Evolutionary conservation across 2,329 filamentous ascomycete species (phyloP).

Genomic region (Calonectria honghensis): DNA sequence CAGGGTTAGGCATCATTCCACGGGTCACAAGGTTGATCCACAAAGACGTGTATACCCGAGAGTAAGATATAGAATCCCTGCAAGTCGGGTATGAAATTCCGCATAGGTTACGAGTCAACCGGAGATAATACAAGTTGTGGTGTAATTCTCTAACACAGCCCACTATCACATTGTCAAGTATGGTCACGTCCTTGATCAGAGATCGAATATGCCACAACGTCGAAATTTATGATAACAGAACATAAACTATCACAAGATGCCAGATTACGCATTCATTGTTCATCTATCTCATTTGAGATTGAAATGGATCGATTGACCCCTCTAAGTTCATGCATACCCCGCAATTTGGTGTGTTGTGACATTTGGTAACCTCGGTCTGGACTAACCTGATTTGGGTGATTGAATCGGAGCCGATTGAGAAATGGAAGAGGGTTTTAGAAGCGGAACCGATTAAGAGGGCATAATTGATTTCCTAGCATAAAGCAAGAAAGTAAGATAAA

Average conservation of each 20-base stretch:
- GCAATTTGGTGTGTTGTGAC: background rate
- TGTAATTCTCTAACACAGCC: background rate
- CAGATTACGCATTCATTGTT: background rate
- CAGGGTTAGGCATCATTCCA: conserved; percentile 11
- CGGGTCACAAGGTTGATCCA: conserved; percentile 11
- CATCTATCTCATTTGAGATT: background rate
- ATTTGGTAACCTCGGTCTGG: background rate
- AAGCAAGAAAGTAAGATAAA: no score
- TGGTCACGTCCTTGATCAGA: background rate
- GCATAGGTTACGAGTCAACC: background rate
- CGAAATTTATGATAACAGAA: no score
- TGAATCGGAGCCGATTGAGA: background rate
- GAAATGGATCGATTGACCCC: background rate
- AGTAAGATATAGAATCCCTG: background rate
- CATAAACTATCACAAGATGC: background rate
- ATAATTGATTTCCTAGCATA: no score
- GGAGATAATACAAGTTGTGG: background rate
- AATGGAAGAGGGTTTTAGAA: background rate
- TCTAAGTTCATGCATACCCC: background rate
- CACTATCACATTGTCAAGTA: background rate
- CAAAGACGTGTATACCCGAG: background rate
- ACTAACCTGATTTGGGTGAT: background rate
- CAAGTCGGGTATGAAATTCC: background rate
- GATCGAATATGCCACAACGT: background rate
- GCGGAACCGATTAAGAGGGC: no score